Evolutionary conservation across 2,329 filamentous ascomycete genomes (phyloP).

Genomic region (Hirsutella minnesotensis): DNA sequence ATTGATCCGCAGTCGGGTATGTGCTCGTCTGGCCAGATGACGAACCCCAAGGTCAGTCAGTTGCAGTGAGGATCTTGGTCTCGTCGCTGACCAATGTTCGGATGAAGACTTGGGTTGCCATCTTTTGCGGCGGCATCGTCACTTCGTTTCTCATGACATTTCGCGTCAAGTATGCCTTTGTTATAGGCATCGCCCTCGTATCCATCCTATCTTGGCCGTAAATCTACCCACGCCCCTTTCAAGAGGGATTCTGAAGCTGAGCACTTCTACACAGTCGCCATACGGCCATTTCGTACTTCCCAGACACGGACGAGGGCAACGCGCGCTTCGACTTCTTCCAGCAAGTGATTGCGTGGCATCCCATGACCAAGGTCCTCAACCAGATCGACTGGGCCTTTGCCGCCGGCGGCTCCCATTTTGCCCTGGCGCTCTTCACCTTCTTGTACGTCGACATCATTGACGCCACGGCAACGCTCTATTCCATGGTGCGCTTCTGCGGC

Average conservation of each 20-base stretch:
- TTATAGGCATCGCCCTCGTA: slow-evolving; percentile 60
- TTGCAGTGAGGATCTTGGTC: neutral
- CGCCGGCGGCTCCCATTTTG: slow-evolving; percentile 48
- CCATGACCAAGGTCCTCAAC: slow-evolving; percentile 50
- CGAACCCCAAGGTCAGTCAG: slow-evolving; percentile 52
- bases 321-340: slow-evolving; percentile 60
- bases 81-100: neutral
- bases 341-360: slow-evolving; percentile 59
- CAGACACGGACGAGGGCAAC: slow-evolving; percentile 51
- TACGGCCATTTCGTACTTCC: slow-evolving; percentile 63
- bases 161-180: slow-evolving; percentile 62
- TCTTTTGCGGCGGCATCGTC: slow-evolving; percentile 67
- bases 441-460: slow-evolving; percentile 73
- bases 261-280: slow-evolving; percentile 48
- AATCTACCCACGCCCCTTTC: slow-evolving; percentile 16
- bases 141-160: slow-evolving; percentile 74
- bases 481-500: slow-evolving; percentile 68
- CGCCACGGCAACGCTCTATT: slow-evolving; percentile 65
- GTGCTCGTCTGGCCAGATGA: slow-evolving; percentile 55
- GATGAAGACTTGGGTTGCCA: slow-evolving; percentile 66
- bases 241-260: too few species aligned
- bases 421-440: slow-evolving; percentile 63
- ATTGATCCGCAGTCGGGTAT: slow-evolving; percentile 33
- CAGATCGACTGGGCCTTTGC: slow-evolving; percentile 55
- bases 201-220: slow-evolving; percentile 66